Evolutionary conservation across 2,329 filamentous ascomycete species (phyloP), one percentile per base, ranked within the genome.

Genomic region (Sporothrix mexicana): DNA sequence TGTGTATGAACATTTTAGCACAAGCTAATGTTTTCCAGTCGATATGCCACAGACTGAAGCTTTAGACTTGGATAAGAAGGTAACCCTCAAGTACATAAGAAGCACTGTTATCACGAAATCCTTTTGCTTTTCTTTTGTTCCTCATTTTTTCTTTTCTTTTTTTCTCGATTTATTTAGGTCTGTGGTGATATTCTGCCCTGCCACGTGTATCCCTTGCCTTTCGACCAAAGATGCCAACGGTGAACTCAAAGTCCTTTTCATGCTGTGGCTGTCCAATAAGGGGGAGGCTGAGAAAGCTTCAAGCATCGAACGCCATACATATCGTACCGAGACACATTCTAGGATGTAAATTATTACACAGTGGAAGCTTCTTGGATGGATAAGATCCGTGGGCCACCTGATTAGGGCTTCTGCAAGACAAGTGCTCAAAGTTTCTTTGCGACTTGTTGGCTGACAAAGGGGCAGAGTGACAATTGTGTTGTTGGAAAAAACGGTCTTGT

Each of bases 361-460:
- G 51, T 23, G 12, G 51, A 53, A 17, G 9, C 8, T 53, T 20
- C 13, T 20, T 25, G 3, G 51, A 20, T 55, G 17, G 36, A 62
- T 62, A 62, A 62, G 30, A 17, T 43, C 23, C 51, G 20, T 23
- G 59, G 59, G 36, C 36, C 12, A 20, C 36, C 20, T 20, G 59
- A 62, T 62, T 62, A 62, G 59, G 59, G 59, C 59, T 62, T 23
- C 30, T 36, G n/a, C 17, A 51, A 47, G n/a, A 13, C 20, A 8
- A 55, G 51, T 51, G n/a, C 47, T 51, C 15, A 17, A 51, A 17
- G 15, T 51, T 51, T 15, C n/a, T 51, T 15, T 51, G 59, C 59
- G 36, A 64, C 36, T 23, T n/a, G 59, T 45, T 45, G n/a, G 36
- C n/a, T 45, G 41, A 36, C 41, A 41, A 64, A n/a, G 57, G 57